Evolutionary conservation across 768 basidiomycete species (phyloP).

Genomic region (Jaapia argillacea): DNA sequence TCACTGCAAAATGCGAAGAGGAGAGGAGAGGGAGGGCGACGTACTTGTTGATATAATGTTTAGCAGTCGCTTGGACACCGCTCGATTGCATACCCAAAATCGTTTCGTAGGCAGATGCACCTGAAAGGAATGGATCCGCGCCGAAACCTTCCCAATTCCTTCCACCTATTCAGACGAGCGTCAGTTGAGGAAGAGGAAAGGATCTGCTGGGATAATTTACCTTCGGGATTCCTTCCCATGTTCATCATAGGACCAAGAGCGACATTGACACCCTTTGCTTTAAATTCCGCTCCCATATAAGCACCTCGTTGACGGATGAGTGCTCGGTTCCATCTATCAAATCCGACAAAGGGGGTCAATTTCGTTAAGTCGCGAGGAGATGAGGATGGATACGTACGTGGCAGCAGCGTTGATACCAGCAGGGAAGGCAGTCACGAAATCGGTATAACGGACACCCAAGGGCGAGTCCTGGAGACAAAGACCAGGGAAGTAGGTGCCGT

Average conservation of each 20-base stretch:
- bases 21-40: slow-evolving; percentile 1
- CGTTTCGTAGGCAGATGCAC: slow-evolving; percentile 50
- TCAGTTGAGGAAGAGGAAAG: slow-evolving; percentile 8
- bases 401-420: slow-evolving; percentile 29
- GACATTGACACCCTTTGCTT: slow-evolving; percentile 53
- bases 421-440: slow-evolving; percentile 36
- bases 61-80: slow-evolving; percentile 51
- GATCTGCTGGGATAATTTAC: neutral
- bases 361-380: neutral
- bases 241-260: slow-evolving; percentile 15
- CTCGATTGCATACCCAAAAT: slow-evolving; percentile 48
- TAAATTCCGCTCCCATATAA: slow-evolving; percentile 57
- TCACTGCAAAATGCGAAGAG: no score
- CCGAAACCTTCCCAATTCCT: slow-evolving; percentile 43
- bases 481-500: slow-evolving; percentile 14
- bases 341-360: neutral
- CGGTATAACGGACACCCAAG: slow-evolving; percentile 29
- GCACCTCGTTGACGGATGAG: slow-evolving; percentile 53
- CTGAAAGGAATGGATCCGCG: slow-evolving; percentile 54
- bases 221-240: neutral
- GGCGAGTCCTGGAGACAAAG: slow-evolving; percentile 17
- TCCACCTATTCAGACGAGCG: slow-evolving; percentile 21
- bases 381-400: slow-evolving; percentile 18
- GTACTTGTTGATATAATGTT: slow-evolving; percentile 26
- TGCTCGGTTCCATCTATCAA: slow-evolving; percentile 40